Conservation (phyloP, 2,329 filamentous ascomycete genomes). For the Metarhizium humberi region DNA sequence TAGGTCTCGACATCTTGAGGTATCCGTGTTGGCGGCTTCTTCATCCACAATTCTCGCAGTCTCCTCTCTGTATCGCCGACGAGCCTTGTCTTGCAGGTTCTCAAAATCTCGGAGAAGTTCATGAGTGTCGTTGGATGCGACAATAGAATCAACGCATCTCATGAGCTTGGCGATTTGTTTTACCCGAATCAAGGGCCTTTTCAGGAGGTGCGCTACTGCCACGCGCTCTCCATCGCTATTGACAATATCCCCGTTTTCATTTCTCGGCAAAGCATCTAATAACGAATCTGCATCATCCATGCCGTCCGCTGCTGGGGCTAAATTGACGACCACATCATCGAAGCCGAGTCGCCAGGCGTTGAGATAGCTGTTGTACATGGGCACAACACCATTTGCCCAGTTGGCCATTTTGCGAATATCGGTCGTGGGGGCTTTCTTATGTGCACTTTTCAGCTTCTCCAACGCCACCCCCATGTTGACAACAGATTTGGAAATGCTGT, state of each 20-base stretch:
- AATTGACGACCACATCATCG: slow-evolving; percentile 86
- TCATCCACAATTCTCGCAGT: slow-evolving; percentile 72
- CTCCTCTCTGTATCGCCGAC: slow-evolving; percentile 53
- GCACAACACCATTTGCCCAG: slow-evolving; percentile 73
- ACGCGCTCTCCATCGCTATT: slow-evolving; percentile 78
- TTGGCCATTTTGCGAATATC: slow-evolving; percentile 62
- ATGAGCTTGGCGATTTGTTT: slow-evolving; percentile 83
- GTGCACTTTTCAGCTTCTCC: slow-evolving; percentile 71
- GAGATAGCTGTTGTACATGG: slow-evolving; percentile 78
- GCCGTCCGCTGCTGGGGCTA: slow-evolving; percentile 55
- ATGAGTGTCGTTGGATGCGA: slow-evolving; percentile 36
- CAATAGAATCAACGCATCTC: slow-evolving; percentile 53
- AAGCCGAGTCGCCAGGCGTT: slow-evolving; percentile 88
- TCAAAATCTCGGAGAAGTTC: slow-evolving; percentile 48
- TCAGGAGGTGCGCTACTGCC: slow-evolving; percentile 87
- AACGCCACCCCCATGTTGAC: slow-evolving; percentile 88
- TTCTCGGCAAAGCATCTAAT: slow-evolving; percentile 48
- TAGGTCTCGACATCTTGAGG: slow-evolving; percentile 69
- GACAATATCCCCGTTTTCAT: slow-evolving; percentile 56
- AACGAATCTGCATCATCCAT: slow-evolving; percentile 52
- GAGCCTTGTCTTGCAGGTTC: slow-evolving; percentile 64
- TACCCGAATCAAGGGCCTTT: slow-evolving; percentile 76
- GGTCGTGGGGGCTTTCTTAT: slow-evolving; percentile 69
- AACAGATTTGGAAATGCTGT: slow-evolving; percentile 72
- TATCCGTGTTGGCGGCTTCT: slow-evolving; percentile 74